Evolutionary conservation across 176 grass and related monocot genomes (phyloP).

Genomic region (Poa pratensis): DNA sequence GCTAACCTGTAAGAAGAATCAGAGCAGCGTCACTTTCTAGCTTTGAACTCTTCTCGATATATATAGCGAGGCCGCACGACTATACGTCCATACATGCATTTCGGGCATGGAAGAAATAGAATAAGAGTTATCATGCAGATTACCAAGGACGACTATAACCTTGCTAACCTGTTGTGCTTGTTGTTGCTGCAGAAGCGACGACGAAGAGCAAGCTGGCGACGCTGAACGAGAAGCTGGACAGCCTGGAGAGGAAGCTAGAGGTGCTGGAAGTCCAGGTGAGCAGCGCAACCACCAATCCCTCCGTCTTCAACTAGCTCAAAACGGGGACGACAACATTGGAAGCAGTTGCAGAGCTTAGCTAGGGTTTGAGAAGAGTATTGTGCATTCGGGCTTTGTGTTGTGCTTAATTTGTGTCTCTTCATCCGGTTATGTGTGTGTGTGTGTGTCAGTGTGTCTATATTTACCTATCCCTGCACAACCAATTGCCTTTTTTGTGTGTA

Average conservation of each 20-base stretch:
- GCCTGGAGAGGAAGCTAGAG: slow-evolving; percentile 83
- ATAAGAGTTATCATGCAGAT: background rate
- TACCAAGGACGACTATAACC: background rate
- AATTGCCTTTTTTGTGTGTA: no score
- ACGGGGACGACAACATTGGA: background rate
- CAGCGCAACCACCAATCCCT: slow-evolving; percentile 94
- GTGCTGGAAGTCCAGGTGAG: slow-evolving; percentile 97
- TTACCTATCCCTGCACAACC: no score
- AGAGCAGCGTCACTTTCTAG: background rate
- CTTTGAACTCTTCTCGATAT: background rate
- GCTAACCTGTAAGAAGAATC: background rate
- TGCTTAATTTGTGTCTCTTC: background rate
- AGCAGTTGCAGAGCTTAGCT: background rate
- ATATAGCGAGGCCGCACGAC: background rate
- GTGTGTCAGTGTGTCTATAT: no score
- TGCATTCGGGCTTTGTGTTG: background rate
- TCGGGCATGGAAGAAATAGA: background rate
- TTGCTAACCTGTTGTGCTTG: background rate
- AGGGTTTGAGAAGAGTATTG: background rate
- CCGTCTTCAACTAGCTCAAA: slow-evolving; percentile 56
- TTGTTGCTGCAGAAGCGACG: slow-evolving; percentile 63
- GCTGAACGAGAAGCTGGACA: slow-evolving; percentile 89
- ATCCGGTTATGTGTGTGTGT: no score
- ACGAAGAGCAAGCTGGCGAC: slow-evolving; percentile 92
- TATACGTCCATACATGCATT: background rate